Evolutionary conservation across 768 basidiomycete genomes (phyloP).

Genomic region (Suillus americanus): DNA sequence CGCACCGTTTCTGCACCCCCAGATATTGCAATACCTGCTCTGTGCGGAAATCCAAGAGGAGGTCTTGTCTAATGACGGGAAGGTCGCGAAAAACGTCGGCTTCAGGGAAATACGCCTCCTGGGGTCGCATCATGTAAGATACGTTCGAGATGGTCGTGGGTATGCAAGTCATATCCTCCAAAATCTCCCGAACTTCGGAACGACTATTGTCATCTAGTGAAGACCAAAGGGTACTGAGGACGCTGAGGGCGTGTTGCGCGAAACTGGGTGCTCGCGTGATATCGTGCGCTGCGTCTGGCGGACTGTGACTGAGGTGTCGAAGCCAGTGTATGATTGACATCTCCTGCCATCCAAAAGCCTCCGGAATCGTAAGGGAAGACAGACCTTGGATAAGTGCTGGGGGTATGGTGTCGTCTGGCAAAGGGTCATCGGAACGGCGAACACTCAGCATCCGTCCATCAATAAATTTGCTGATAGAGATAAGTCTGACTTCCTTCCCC

Average conservation of each 20-base stretch:
- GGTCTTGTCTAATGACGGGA: slow-evolving; percentile 52
- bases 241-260: slow-evolving; percentile 68
- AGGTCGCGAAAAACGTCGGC: slow-evolving; percentile 86
- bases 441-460: slow-evolving; percentile 50
- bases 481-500: slow-evolving; percentile 45
- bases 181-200: slow-evolving; percentile 18
- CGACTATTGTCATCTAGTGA: neutral
- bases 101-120: slow-evolving; percentile 77
- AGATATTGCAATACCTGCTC: neutral
- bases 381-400: neutral
- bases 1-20: neutral
- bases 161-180: slow-evolving; percentile 57
- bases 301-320: slow-evolving; percentile 48
- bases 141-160: slow-evolving; percentile 60
- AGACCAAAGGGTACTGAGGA: slow-evolving; percentile 13
- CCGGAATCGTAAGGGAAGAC: slow-evolving; percentile 53
- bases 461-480: slow-evolving; percentile 63
- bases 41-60: neutral
- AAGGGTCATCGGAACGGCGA: slow-evolving; percentile 68
- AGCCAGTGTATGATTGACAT: slow-evolving; percentile 67
- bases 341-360: slow-evolving; percentile 38
- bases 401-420: slow-evolving; percentile 65
- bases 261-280: slow-evolving; percentile 63
- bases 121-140: slow-evolving; percentile 38
- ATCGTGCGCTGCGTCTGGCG: slow-evolving; percentile 51